Base-by-base conservation (phyloP, 495 filamentous ascomycete genomes). In the Daldinia vernicosa region DNA sequence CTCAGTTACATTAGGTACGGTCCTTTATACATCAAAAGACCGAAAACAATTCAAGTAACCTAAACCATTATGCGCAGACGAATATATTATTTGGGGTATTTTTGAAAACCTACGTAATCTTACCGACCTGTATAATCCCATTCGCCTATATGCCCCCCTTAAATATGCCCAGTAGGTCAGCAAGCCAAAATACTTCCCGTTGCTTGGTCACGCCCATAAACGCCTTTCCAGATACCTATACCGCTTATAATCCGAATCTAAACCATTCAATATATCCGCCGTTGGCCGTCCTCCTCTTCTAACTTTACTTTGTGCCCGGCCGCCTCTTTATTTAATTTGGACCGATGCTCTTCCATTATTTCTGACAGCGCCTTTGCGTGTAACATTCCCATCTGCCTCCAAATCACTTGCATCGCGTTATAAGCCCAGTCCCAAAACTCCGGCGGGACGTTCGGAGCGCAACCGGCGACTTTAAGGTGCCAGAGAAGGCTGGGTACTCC, bases 361-460 rank as follows among this genome's bases (percentile, higher is more conserved):
- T 80, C 79, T 7, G 76, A 76, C 24, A 83, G 45, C 40, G 75
- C 51, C 43, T 73, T 63, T 0, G 82, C 82, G 54, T 81, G 83
- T 14, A 77, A 74, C 80, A 85, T 85, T n/a, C 83, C 83, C 70
- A 81, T 81, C 37, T 80, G 75, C 60, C 74, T 72, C 75, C 79
- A 85, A 11, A 84, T 71, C 9, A 79, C 80, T 17, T 79, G 77
- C 43, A 85, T 37, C 14, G 77, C 76, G 30, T 67, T 72, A 35
- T 79, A 37, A 1, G 81, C 74, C 81, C 82, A 85, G 17, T 54
- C 26, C 70, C 78, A 78, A 54, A 78, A 77, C 8, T 75, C 72
- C 0, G 58, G 35, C 3, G 82, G 79, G 0, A 85, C 77, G 9
- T 80, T 77, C 1, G 82, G 82, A 0, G 81, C 82, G 33, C 79